A percentile compares a stretch with the other conserved stretches of the same genome.
These are phyloP conservation scores for Combretum micranthum DNA, from an alignment of 345 rosid species.

Conservation along the genomic window DNA sequence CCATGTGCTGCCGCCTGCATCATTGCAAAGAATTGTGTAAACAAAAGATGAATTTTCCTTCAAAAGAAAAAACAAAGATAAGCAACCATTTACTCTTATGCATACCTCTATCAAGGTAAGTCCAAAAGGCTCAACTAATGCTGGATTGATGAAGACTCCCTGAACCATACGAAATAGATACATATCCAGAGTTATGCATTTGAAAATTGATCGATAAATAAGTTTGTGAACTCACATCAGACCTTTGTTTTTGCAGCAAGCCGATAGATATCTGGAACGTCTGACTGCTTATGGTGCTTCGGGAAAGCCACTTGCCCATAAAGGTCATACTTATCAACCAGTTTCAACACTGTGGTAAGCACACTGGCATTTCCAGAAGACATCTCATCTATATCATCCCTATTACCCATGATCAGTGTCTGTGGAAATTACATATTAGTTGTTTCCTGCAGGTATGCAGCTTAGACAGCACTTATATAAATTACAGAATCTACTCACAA, in stretches of 20 bases:
- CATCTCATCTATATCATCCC: slow-evolving; percentile 87
- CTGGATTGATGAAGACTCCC: slow-evolving; percentile 98
- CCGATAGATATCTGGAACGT: slow-evolving; percentile 92
- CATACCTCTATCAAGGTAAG: slow-evolving; percentile 93
- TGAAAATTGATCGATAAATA: background rate
- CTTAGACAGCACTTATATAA: background rate
- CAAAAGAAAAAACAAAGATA: slow-evolving; percentile 1
- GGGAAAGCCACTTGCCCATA: slow-evolving; percentile 93
- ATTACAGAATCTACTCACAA: slow-evolving; percentile 32
- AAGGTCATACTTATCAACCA: slow-evolving; percentile 88
- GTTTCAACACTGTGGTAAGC: slow-evolving; percentile 72
- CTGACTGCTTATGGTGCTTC: slow-evolving; percentile 92
- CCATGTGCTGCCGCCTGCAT: slow-evolving; percentile 97
- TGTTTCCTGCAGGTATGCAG: background rate
- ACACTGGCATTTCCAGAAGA: slow-evolving; percentile 73
- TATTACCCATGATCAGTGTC: slow-evolving; percentile 92
- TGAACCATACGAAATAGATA: slow-evolving; percentile 21
- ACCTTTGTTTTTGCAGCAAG: slow-evolving; percentile 94
- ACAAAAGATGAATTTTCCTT: background rate
- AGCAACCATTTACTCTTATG: background rate
- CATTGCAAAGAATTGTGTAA: background rate
- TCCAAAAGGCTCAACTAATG: slow-evolving; percentile 94
- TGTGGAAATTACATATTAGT: slow-evolving; percentile 17
- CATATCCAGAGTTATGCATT: slow-evolving; percentile 5
- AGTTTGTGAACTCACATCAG: slow-evolving; percentile 1